Percentiles rank a stretch among this genome's conserved stretches.
phyloP scores from a whole-genome alignment of 2,329 filamentous ascomycete genomes.

The Cladosporium oxysporum region DNA sequence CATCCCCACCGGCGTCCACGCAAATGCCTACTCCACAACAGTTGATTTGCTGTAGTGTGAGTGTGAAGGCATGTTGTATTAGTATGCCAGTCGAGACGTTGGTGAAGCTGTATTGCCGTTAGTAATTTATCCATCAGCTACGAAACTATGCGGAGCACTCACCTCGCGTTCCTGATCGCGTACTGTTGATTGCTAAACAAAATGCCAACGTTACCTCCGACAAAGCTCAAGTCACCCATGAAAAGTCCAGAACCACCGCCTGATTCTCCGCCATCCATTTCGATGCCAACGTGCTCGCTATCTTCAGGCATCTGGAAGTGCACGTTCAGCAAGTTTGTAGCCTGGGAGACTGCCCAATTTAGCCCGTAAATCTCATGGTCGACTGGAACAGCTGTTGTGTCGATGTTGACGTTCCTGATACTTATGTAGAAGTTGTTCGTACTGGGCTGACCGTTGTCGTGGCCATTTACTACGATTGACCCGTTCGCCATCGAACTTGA shows the following conservation, averaged over 20 bases:
- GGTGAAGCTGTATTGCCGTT: slow-evolving; percentile 24
- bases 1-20: slow-evolving; percentile 28
- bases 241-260: slow-evolving; percentile 47
- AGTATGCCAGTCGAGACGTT: slow-evolving; percentile 28
- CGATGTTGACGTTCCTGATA: slow-evolving; percentile 33
- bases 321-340: slow-evolving; percentile 33
- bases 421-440: slow-evolving; percentile 35
- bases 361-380: slow-evolving; percentile 26
- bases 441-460: slow-evolving; percentile 18
- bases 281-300: slow-evolving; percentile 41
- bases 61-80: slow-evolving; percentile 28
- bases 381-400: slow-evolving; percentile 28
- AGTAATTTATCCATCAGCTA: slow-evolving; percentile 1
- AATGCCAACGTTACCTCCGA: slow-evolving; percentile 45
- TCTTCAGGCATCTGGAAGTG: slow-evolving; percentile 39
- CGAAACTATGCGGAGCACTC: slow-evolving; percentile 9
- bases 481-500: slow-evolving; percentile 41
- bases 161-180: slow-evolving; percentile 59
- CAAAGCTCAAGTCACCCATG: slow-evolving; percentile 48
- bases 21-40: slow-evolving; percentile 34
- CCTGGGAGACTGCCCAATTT: slow-evolving; percentile 36
- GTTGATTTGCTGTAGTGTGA: slow-evolving; percentile 21
- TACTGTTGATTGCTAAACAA: slow-evolving; percentile 53
- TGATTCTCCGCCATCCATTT: slow-evolving; percentile 39
- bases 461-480: slow-evolving; percentile 4